Evolutionary conservation across 2,329 filamentous ascomycete genomes (phyloP), one percentile per base, ranked within the genome.

Genomic region (Colletotrichum orbiculare): DNA sequence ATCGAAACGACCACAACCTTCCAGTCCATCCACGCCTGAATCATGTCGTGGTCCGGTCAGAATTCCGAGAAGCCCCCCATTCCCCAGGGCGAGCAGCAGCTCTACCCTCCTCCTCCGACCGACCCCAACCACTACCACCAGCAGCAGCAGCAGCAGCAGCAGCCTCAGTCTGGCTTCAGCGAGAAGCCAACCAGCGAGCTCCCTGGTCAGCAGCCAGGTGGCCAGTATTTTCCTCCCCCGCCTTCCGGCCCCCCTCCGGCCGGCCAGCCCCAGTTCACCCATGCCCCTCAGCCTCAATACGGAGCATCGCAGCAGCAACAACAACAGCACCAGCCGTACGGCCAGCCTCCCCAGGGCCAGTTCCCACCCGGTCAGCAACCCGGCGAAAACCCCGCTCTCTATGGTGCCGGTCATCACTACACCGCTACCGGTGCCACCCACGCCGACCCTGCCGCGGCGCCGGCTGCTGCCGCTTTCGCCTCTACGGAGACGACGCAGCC

Each of bases 41-140:
- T 48, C 15, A 66, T 66, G 60, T 66, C 64, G 35, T 56, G 59
- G 57, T 52, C 57, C 33, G 57, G 48, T 35, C 57, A 38, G 42
- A 54, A 53, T 57, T 58, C 65, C 37, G 67, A 68, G 56, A 67
- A 68, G 60, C 64, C 64, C 8, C 67, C 67, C 46, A 53, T 66
- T 13, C 62, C 57, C 38, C 56, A 54, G 46, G 55, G 55, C 17
- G 35, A 66, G 59, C 59, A 65, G 35, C 61, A 60, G 45, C 49
- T 60, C 50, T 68, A 67, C 46, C 66, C 68, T 57, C 66, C 57
- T 4, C 63, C 66, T 6, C 56, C 63, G 12, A 38, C 41, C 37
- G 54, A 46, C 56, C 25, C 57, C 38, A 49, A 13, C 54, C 10
- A 25, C 15, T 33, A 56, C 33, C 55, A n/a, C n/a, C n/a, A 67